These are phyloP conservation scores for Sarcodon sp. DNA, from an alignment of 768 basidiomycete species.

Conservation along the genomic window DNA sequence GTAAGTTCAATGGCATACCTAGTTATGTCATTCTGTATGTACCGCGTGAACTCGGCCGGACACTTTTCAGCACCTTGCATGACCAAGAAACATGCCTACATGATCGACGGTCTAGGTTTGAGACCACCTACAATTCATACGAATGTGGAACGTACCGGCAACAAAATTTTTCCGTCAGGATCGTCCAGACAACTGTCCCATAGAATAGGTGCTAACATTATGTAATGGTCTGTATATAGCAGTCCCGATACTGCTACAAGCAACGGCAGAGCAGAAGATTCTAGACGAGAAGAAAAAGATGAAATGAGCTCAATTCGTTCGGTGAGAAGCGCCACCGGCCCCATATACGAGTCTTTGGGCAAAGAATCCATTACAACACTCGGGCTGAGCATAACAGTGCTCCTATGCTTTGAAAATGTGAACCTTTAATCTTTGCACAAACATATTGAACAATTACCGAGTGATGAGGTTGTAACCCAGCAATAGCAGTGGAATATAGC, in stretches of 20 bases:
- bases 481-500: slow-evolving; percentile 38
- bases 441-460: slow-evolving; percentile 21
- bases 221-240: slow-evolving; percentile 34
- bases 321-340: slow-evolving; percentile 1
- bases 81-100: slow-evolving; percentile 41
- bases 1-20: slow-evolving; percentile 26
- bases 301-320: slow-evolving; percentile 3
- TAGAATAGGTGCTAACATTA: slow-evolving; percentile 36
- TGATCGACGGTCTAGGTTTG: neutral
- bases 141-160: slow-evolving; percentile 29
- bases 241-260: slow-evolving; percentile 50
- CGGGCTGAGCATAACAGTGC: slow-evolving; percentile 24
- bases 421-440: neutral
- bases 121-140: neutral
- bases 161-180: slow-evolving; percentile 23
- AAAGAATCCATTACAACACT: neutral
- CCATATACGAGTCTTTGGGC: neutral
- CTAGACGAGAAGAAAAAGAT: slow-evolving; percentile 4
- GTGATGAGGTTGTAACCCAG: slow-evolving; percentile 26
- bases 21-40: slow-evolving; percentile 41
- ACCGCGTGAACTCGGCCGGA: slow-evolving; percentile 29
- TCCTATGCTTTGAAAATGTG: slow-evolving; percentile 23
- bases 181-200: slow-evolving; percentile 42
- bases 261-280: slow-evolving; percentile 22
- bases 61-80: slow-evolving; percentile 67